A percentile compares a stretch with the other conserved stretches of the same genome.
Evolutionary conservation across 2,329 filamentous ascomycete genomes (phyloP).

Genomic region (Lecanicillium sp.): DNA sequence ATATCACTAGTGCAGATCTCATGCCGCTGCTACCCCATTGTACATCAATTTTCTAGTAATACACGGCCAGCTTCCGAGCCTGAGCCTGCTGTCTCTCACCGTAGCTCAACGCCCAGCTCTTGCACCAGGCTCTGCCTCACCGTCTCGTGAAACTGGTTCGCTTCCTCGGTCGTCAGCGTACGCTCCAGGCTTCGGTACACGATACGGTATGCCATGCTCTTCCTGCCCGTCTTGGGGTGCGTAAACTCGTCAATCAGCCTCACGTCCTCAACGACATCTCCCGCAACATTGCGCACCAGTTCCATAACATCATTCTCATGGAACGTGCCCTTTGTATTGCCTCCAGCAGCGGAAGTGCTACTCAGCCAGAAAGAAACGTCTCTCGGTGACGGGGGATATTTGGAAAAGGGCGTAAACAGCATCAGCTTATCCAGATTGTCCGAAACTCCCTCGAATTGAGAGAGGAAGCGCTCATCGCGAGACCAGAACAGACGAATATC

Average conservation of each 20-base stretch:
- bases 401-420: constrained; percentile 81
- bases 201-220: constrained; percentile 85
- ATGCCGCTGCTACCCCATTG: too few species aligned
- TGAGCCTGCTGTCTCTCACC: constrained; percentile 14
- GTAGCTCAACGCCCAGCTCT: constrained; percentile 64
- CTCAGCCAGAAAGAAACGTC: constrained; percentile 90
- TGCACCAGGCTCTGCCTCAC: constrained; percentile 58
- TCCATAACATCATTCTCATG: constrained; percentile 99
- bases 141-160: constrained; percentile 64
- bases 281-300: constrained; percentile 73
- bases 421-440: constrained; percentile 38
- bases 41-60: constrained; percentile 1
- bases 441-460: constrained; percentile 65
- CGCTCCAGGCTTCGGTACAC: constrained; percentile 89
- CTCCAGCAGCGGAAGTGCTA: constrained; percentile 34
- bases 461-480: constrained; percentile 72
- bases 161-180: constrained; percentile 78
- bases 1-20: too few species aligned
- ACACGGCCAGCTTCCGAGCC: background rate
- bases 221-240: constrained; percentile 75
- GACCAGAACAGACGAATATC: constrained; percentile 98
- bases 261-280: constrained; percentile 83
- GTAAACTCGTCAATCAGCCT: constrained; percentile 75
- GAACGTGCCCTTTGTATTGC: constrained; percentile 44
- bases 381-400: constrained; percentile 80